Base-by-base conservation (phyloP, 805 yeast genomes). In the Myxozyma nipponensis region DNA sequence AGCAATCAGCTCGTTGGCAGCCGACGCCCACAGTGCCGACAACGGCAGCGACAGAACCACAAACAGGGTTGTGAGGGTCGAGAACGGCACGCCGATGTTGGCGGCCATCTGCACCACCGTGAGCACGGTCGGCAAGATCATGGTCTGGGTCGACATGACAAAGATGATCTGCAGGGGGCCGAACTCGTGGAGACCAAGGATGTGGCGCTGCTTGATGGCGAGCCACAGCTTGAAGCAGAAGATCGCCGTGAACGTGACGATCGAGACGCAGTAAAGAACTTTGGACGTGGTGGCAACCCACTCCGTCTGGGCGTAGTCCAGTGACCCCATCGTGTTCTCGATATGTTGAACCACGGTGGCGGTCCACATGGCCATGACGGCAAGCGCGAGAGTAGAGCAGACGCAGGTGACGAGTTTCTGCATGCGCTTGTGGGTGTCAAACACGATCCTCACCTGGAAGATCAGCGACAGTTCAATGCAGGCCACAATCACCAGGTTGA, bases 1-100 rank as follows among this genome's bases (percentile, higher is more conserved):
- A 38, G 46, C 45, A 34, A 53, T 53, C 30, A 45, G 30, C 23
- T 57, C 59, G 59, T 82, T 81, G 1, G 83, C 74, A 1, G 88
- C 72, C 3, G 83, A 72, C 0, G 96, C 95, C 97, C 97, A 89
- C 77, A 89, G 77, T 0, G 95, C 79, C 0, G 95, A 81, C 43
- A 90, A 67, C 0, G 96, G 96, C 47, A 89, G 71, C 2, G 90
- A 84, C 24, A 86, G 63, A 0, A 84, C 83, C 18, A 84, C 82
- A 4, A 88, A 59, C 22, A 85, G 70, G 1, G 79, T 69, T 1
- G 86, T 79, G 25, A 85, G 62, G 2, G 83, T 74, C 59, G 74
- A 71, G 26, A 71, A 58, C 39, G 61, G 59, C 22, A 66, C 48
- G 21, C 67, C 60, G 28, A 71, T 62, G 24, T 57, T 39, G 7